Evolutionary conservation across 2,329 filamentous ascomycete genomes (phyloP).

Genomic region (Cercospora sp.): DNA sequence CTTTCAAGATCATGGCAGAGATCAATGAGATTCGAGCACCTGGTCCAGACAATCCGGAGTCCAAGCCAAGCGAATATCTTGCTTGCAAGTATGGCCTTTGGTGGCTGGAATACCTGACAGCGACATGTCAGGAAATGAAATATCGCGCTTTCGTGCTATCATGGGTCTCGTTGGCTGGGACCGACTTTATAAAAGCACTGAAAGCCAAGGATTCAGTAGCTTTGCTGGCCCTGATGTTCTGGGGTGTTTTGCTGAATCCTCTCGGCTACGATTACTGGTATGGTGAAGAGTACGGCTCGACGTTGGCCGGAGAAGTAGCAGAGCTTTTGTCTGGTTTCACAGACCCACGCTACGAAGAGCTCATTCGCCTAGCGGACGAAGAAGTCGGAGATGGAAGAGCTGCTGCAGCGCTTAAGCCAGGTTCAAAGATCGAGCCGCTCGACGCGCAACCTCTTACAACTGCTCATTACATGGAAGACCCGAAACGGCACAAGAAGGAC

Average conservation of each 20-base stretch:
- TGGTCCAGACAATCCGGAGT: neutral
- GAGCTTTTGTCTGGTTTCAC: neutral
- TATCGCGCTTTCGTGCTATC: slow-evolving; percentile 13
- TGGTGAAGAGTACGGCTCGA: slow-evolving; percentile 19
- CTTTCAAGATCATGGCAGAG: slow-evolving; percentile 1
- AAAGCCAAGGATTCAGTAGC: slow-evolving; percentile 17
- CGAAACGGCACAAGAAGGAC: neutral
- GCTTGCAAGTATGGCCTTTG: slow-evolving; percentile 19
- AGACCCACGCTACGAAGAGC: neutral
- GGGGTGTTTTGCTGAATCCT: slow-evolving; percentile 20
- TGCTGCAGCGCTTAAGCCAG: neutral
- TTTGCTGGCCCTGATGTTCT: slow-evolving; percentile 19
- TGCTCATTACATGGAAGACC: slow-evolving; percentile 10
- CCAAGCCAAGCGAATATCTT: neutral
- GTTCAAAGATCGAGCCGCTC: slow-evolving; percentile 1
- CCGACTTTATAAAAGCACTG: slow-evolving; percentile 17
- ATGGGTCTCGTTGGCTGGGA: slow-evolving; percentile 17
- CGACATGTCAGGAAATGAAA: slow-evolving; percentile 13
- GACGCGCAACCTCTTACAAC: neutral
- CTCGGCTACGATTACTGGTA: slow-evolving; percentile 20
- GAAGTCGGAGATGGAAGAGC: slow-evolving; percentile 1
- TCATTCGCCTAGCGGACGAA: slow-evolving; percentile 7
- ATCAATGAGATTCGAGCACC: slow-evolving; percentile 13
- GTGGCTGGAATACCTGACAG: slow-evolving; percentile 18
- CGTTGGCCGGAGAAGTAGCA: slow-evolving; percentile 8